Evolutionary conservation across 1,139 yeast species (phyloP), one percentile per base, ranked within the genome.

Genomic region (Geotrichum citri-aurantii): DNA sequence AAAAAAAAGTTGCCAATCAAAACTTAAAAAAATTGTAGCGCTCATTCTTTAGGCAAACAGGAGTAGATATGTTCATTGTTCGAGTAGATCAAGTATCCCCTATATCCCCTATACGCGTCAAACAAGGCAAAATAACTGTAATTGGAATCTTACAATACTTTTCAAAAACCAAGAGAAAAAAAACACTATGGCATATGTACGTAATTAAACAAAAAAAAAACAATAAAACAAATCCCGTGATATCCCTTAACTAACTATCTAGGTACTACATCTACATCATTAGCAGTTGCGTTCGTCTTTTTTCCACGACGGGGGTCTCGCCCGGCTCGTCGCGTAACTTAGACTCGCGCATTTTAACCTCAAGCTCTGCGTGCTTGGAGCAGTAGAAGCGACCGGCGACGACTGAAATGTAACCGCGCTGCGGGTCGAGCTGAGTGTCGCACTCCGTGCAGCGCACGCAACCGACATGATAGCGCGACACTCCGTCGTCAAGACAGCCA

Each of bases 401-500:
- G 19, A 75, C 66, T 24, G 65, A 62, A 10, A 60, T 59, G 26
- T 50, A 27, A 6, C 56, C 55, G 10, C 27, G 19, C 33, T 52
- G 54, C 7, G 46, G 52, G 27, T 37, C 52, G 10, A 57, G 48
- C 40, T 27, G 46, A 2, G 11, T 26, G 8, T 64, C 62, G 60
- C 78, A 75, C 46, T 67, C 69, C 26, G 62, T 61, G 59, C 76
- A 73, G 44, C 65, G 56, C 48, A 73, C 65, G 55, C 77, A 74
- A 12, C 63, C 60, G 8, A 65, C 62, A 50, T 74, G 77, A 61
- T 71, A 73, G 31, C 73, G 56, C 47, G 62, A 55, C 40, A 56
- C 58, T 40, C 60, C 65, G 29, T 59, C 60, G 17, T 52, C 61
- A 3, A 55, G 63, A 54, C 98, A 93, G 68, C 83, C 84, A 14